Conservation (phyloP, 176 grass and related monocot genomes). For the Sorghum bicolor region Sorghum_bicolor_NCBIv3 NC_012871.2:65194501-65195000, state of each 20-base stretch:
- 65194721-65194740: conserved; percentile 12
- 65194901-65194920: conserved; percentile 43
- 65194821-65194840: conserved; percentile 25
- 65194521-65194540: not conserved
- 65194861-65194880: conserved; percentile 55
- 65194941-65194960: conserved; percentile 40
- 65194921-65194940: conserved; percentile 35
- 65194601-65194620: not conserved
- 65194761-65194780: not conserved
- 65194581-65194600: not conserved
- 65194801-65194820: conserved; percentile 39
- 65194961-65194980: conserved; percentile 50
- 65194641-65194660: not conserved
- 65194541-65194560: not conserved
- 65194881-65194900: conserved; percentile 79
- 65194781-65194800: conserved; percentile 53
- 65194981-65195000: conserved; percentile 47
- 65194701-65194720: conserved; percentile 26
- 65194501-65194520: not conserved
- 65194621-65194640: not conserved
- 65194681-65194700: not conserved
- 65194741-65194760: conserved; percentile 14
- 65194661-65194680: not conserved
- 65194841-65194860: conserved; percentile 58
- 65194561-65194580: not conserved